Evolutionary conservation across 768 basidiomycete species (phyloP), one percentile per base, ranked within the genome.

Genomic region (Exidia glandulosa): DNA sequence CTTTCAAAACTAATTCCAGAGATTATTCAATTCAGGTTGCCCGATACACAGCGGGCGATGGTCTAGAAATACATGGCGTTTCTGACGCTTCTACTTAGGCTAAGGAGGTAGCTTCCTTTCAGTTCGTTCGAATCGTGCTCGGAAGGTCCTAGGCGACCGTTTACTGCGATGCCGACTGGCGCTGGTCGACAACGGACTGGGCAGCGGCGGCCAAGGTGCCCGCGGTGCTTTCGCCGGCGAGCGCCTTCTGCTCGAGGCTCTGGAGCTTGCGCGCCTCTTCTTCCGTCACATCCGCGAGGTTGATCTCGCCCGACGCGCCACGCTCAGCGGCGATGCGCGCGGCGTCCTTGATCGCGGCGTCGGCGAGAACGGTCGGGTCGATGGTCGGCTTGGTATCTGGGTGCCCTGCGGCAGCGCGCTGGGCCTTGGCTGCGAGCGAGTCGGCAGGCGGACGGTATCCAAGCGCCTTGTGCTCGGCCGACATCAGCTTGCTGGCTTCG

Each of bases 381-480:
- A 7, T 16, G 48, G 16, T 13, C 19, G 19, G 41, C 50, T 25
- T 54, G 25, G 50, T 54, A 25, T 54, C 30, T 9, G 50, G 50
- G 41, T 45, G 12, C 41, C 23, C 23, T 14, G 16, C 41, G 41
- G 41, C 41, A 6, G 41, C 66, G 25, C 33, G 62, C 52, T 65
- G 63, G 14, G 66, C 63, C 14, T 57, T 59, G 10, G 69, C 62
- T n/a, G 64, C 62, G 36, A 65, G 56, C 27, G 62, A 65, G 56
- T 63, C 66, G 14, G 50, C 59, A 60, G 66, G 64, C 2, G 68
- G 63, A 31, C 57, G 61, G 57, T 66, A 63, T 1, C 62, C 64
- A 23, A 61, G 59, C 3, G 3, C 58, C 30, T 50, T 59, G 47
- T 59, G 58, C 30, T 59, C 58, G 27, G n/a, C 34, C 25, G 33